Evolutionary conservation across 495 filamentous ascomycete species (phyloP).

Genomic region (Penicillium macrosclerotiorum): DNA sequence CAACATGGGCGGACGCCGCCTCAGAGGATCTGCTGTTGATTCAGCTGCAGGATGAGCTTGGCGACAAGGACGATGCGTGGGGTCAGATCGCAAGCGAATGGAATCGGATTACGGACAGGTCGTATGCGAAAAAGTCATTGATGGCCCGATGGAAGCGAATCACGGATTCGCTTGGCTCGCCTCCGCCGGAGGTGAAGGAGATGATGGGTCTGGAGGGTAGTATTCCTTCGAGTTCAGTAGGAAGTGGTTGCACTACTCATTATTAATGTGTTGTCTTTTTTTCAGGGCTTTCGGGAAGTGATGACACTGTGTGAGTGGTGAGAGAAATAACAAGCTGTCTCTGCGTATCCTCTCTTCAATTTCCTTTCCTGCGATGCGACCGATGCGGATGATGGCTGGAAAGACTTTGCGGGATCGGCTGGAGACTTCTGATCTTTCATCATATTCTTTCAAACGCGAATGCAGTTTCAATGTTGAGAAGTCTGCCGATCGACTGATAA

Average conservation of each 20-base stretch:
- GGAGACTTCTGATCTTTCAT: too few species aligned
- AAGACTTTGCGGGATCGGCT: too few species aligned
- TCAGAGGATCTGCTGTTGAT: conserved; percentile 11
- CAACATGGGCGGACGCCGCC: background rate
- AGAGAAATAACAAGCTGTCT: too few species aligned
- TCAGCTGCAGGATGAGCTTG: conserved; percentile 7
- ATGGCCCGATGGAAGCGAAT: background rate
- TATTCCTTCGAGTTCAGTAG: too few species aligned
- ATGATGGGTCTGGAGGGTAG: background rate
- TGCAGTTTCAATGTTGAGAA: too few species aligned
- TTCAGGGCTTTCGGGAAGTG: background rate
- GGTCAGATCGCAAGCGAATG: conserved; percentile 15
- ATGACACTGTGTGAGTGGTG: background rate
- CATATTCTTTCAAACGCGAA: too few species aligned
- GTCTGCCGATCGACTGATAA: too few species aligned
- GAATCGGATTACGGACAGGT: conserved; percentile 7
- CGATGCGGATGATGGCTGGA: too few species aligned
- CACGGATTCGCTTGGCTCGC: background rate
- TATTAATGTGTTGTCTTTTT: background rate
- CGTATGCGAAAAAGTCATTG: background rate
- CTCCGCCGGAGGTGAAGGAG: background rate
- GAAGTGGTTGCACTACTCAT: background rate
- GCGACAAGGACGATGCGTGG: conserved; percentile 18
- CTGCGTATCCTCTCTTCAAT: too few species aligned
- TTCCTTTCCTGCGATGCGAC: background rate